phyloP scores from a whole-genome alignment of 2,329 filamentous ascomycete species.

The Epichloe baconii region DNA sequence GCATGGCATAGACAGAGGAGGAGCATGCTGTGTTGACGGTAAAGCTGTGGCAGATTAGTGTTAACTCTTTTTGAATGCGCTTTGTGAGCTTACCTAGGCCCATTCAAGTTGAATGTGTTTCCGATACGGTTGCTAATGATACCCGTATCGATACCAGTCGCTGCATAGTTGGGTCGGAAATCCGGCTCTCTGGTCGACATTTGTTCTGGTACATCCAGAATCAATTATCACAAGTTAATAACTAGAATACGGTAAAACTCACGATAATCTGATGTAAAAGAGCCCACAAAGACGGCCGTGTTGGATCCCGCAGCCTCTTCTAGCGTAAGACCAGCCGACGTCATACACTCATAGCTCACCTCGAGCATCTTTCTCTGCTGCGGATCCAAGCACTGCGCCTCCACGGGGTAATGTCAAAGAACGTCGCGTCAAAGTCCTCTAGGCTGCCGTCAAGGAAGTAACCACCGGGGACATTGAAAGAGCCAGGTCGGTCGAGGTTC shows the following conservation, averaged over 20 bases:
- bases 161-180: constrained; percentile 3
- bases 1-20: constrained; percentile 17
- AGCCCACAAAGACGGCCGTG: neutral
- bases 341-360: neutral
- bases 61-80: too few relatives aligned
- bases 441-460: neutral
- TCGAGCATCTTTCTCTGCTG: neutral
- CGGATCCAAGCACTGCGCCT: neutral
- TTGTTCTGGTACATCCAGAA: neutral
- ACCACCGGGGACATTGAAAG: neutral
- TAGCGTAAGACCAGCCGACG: neutral
- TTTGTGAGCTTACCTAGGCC: too few relatives aligned
- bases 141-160: constrained; percentile 19
- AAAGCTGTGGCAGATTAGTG: constrained; percentile 13
- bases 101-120: constrained; percentile 24
- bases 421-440: neutral
- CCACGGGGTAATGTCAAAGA: neutral
- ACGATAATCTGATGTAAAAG: neutral
- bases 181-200: neutral
- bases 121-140: constrained; percentile 25
- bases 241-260: too few relatives aligned
- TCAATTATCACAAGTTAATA: too few relatives aligned
- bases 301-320: neutral
- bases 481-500: neutral
- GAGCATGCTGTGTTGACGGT: constrained; percentile 24